Evolutionary conservation across 2,329 filamentous ascomycete species (phyloP).

Genomic region (Fusarium anthophilum): DNA sequence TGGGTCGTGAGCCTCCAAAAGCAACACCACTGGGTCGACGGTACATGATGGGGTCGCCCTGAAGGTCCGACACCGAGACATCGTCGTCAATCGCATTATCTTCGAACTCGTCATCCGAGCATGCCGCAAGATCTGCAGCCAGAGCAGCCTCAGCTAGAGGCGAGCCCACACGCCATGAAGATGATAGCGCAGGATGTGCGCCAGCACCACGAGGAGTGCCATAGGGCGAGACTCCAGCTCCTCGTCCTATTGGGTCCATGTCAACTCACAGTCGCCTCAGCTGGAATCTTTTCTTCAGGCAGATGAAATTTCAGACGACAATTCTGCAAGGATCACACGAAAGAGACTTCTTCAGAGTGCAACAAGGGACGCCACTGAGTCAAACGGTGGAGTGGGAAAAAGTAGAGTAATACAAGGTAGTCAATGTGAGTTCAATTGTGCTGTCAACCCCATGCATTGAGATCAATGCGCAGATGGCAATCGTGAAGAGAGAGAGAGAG

Average conservation of each 20-base stretch:
- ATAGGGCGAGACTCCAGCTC: conserved; percentile 33
- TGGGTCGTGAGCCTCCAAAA: conserved; percentile 74
- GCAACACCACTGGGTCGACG: conserved; percentile 81
- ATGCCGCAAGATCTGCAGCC: conserved; percentile 72
- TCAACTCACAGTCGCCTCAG: conserved; percentile 1
- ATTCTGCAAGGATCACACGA: conserved; percentile 13
- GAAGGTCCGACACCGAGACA: conserved; percentile 49
- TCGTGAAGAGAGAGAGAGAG: conserved; percentile 9
- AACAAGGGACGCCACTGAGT: conserved; percentile 16
- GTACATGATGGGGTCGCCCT: conserved; percentile 66
- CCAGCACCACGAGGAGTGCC: conserved; percentile 34
- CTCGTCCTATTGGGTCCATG: conserved; percentile 34
- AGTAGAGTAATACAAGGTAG: conserved; percentile 23
- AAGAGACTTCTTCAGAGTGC: conserved; percentile 17
- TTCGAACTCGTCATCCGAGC: conserved; percentile 63
- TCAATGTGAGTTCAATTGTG: conserved; percentile 12
- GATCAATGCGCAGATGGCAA: conserved; percentile 1
- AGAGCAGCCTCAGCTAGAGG: conserved; percentile 73
- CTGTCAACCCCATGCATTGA: background rate
- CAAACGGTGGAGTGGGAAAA: conserved; percentile 17
- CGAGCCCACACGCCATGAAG: conserved; percentile 68
- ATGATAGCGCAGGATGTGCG: conserved; percentile 43
- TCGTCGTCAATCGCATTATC: conserved; percentile 46
- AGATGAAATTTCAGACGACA: conserved; percentile 8
- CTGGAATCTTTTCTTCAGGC: conserved; percentile 2